Evolutionary conservation across 495 filamentous ascomycete genomes (phyloP).

Genomic region (Penicillium pancosmium): DNA sequence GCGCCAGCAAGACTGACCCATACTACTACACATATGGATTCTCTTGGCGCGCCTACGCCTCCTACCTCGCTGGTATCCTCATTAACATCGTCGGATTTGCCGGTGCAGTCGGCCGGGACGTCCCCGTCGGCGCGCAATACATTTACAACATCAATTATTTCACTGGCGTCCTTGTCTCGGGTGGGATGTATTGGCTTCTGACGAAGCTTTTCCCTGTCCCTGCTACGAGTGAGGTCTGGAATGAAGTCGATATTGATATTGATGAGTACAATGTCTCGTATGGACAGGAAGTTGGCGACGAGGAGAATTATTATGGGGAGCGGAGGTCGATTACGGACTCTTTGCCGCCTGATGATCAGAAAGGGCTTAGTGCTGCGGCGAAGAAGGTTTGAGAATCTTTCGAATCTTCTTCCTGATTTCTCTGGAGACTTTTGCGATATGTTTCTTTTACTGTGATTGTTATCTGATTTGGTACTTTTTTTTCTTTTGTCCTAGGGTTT

Average conservation of each 20-base stretch:
- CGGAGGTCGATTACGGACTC: constrained; percentile 18
- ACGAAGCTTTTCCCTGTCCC: constrained; percentile 72
- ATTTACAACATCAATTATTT: constrained; percentile 94
- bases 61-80: constrained; percentile 83
- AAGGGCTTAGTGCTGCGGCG: constrained; percentile 15
- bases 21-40: constrained; percentile 78
- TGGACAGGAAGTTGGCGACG: constrained; percentile 38
- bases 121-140: constrained; percentile 77
- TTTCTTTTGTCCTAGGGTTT: background rate
- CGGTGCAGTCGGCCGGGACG: constrained; percentile 73
- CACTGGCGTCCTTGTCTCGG: constrained; percentile 74
- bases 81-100: constrained; percentile 94
- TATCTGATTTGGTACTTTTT: background rate
- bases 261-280: constrained; percentile 44
- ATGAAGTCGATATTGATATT: constrained; percentile 72
- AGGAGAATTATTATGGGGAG: constrained; percentile 19
- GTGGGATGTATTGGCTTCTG: constrained; percentile 66
- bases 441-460: background rate
- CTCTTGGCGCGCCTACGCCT: constrained; percentile 80
- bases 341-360: constrained; percentile 23
- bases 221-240: constrained; percentile 74
- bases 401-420: background rate
- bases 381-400: constrained; percentile 16
- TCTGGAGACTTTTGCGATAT: background rate
- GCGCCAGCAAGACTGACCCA: constrained; percentile 61